phyloP scores from a whole-genome alignment of 139 green algal genomes.

The Deuterostichococcus epilithicus region DNA sequence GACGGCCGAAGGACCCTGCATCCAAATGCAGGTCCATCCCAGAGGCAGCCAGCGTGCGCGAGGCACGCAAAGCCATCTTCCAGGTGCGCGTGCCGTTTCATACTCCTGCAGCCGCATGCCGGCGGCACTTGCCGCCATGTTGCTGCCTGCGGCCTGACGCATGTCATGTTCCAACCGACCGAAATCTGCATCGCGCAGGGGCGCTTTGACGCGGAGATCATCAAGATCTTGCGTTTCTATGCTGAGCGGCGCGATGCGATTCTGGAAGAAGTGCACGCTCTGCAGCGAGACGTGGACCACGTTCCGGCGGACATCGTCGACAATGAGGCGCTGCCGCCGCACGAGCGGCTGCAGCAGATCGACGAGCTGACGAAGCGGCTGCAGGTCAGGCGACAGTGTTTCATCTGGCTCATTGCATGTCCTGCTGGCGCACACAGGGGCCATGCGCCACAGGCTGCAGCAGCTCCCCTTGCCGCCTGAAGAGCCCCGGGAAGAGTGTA shows the following conservation, averaged over 20 bases:
- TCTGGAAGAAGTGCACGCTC: not conserved
- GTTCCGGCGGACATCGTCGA: conserved; percentile 2
- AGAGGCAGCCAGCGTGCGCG: not conserved
- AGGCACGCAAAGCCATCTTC: conserved; percentile 18
- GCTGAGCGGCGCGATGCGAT: conserved; percentile 1
- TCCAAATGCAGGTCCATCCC: no score
- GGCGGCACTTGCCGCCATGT: not conserved
- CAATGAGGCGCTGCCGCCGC: not conserved
- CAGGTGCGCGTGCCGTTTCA: not conserved
- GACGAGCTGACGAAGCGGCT: not conserved
- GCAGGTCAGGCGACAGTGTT: not conserved
- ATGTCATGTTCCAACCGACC: not conserved
- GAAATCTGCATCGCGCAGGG: not conserved
- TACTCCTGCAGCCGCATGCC: not conserved
- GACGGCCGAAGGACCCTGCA: no score
- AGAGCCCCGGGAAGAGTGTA: not conserved
- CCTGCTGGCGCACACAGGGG: not conserved
- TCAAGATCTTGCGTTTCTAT: conserved; percentile 23
- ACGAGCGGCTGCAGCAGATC: conserved; percentile 7
- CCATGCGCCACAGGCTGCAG: not conserved
- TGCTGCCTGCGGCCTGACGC: not conserved
- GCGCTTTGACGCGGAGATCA: conserved; percentile 13
- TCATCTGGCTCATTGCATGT: not conserved
- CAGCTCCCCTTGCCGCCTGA: not conserved
- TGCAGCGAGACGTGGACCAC: not conserved